Percentiles rank a stretch among this genome's conserved stretches.
phyloP scores from a whole-genome alignment of 805 yeast genomes.

The Clavispora vitiphila region DNA sequence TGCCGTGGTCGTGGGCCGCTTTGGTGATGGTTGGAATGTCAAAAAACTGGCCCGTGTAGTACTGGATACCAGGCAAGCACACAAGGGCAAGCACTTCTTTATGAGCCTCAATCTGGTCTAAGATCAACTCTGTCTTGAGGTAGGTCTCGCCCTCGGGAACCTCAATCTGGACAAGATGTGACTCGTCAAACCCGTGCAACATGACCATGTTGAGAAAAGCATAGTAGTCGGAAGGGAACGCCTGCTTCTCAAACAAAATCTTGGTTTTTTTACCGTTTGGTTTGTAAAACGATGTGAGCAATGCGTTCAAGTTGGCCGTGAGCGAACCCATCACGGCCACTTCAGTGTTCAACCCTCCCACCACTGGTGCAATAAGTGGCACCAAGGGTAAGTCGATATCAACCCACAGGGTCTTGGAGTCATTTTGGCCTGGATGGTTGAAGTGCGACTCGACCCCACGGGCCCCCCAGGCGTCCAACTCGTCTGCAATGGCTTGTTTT shows the following conservation, averaged over 20 bases:
- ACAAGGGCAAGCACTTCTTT: slow-evolving; percentile 65
- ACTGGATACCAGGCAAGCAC: slow-evolving; percentile 84
- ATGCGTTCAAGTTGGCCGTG: slow-evolving; percentile 74
- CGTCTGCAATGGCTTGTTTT: slow-evolving; percentile 51
- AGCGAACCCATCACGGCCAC: slow-evolving; percentile 86
- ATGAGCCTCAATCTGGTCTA: slow-evolving; percentile 48
- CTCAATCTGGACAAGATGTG: slow-evolving; percentile 57
- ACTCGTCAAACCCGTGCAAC: slow-evolving; percentile 47
- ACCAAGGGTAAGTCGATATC: slow-evolving; percentile 75
- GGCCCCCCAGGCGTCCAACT: slow-evolving; percentile 75
- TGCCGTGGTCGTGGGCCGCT: slow-evolving; percentile 46
- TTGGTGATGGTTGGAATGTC: slow-evolving; percentile 69
- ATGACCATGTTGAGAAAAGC: slow-evolving; percentile 72
- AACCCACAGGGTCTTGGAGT: slow-evolving; percentile 66
- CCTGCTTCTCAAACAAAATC: slow-evolving; percentile 77
- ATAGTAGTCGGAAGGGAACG: slow-evolving; percentile 91
- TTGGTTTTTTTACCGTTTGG: slow-evolving; percentile 58
- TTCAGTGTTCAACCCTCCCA: slow-evolving; percentile 73
- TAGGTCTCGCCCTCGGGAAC: slow-evolving; percentile 57
- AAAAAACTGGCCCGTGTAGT: slow-evolving; percentile 85
- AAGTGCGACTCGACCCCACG: slow-evolving; percentile 85
- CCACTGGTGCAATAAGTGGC: slow-evolving; percentile 63
- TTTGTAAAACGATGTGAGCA: slow-evolving; percentile 67
- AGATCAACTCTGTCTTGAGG: slow-evolving; percentile 59
- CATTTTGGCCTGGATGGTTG: slow-evolving; percentile 50